Evolutionary conservation across 257 asterid species (phyloP).

Genomic region (Petrea volubilis): DNA sequence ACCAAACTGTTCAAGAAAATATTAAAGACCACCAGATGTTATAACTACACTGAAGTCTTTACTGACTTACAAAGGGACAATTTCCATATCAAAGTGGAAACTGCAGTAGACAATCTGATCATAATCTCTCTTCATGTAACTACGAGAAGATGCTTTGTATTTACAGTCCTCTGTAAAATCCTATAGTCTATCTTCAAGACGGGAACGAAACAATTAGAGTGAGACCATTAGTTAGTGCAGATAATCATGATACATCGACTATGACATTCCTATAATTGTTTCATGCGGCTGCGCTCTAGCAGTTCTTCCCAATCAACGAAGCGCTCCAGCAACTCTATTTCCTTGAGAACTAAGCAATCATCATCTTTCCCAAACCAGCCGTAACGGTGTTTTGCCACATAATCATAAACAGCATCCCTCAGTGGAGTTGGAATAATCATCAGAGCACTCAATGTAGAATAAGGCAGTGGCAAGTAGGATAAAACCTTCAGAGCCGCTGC

Average conservation of each 20-base stretch:
- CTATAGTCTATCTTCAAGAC: neutral
- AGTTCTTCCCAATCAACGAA: conserved; percentile 86
- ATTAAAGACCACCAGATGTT: neutral
- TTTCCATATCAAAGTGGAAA: conserved; percentile 2
- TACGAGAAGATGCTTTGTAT: neutral
- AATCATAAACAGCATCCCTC: conserved; percentile 81
- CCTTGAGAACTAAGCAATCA: conserved; percentile 76
- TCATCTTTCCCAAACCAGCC: conserved; percentile 78
- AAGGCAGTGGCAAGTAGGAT: conserved; percentile 81
- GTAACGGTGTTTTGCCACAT: conserved; percentile 70
- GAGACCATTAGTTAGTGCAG: neutral
- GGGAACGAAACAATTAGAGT: neutral
- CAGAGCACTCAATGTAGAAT: conserved; percentile 59
- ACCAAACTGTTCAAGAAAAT: too few relatives aligned
- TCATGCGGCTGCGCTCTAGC: conserved; percentile 46
- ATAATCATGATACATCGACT: neutral
- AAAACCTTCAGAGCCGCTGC: conserved; percentile 86
- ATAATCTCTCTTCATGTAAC: neutral
- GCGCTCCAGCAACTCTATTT: conserved; percentile 80
- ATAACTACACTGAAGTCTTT: neutral
- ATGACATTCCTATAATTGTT: conserved; percentile 19
- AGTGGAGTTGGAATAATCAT: conserved; percentile 72
- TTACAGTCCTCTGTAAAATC: neutral
- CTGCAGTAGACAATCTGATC: neutral
- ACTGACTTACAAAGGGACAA: neutral